Evolutionary conservation across 441 rosid species (phyloP).

Genomic region (Gossypium schwendimanii): DNA sequence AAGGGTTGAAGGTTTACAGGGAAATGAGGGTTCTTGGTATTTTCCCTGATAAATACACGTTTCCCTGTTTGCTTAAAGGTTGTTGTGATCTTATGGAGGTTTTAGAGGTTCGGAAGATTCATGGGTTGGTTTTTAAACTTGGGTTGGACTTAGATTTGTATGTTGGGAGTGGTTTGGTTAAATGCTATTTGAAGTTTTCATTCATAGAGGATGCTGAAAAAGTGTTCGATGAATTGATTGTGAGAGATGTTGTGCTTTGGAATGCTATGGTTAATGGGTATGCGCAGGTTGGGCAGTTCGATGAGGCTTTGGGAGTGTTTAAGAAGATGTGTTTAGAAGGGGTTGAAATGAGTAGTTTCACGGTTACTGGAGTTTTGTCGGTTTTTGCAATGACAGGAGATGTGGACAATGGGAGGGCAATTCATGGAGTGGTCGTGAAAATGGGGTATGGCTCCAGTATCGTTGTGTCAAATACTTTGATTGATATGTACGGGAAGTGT

Average conservation of each 20-base stretch:
- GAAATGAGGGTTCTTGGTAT: constrained; percentile 38
- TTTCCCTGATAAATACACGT: constrained; percentile 50
- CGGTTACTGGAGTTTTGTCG: constrained; percentile 43
- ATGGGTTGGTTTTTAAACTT: constrained; percentile 43
- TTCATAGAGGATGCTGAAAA: constrained; percentile 33
- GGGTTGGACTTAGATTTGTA: constrained; percentile 45
- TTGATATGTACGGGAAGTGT: constrained; percentile 62
- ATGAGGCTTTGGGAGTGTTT: constrained; percentile 33
- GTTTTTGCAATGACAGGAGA: constrained; percentile 31
- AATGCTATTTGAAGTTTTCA: constrained; percentile 35
- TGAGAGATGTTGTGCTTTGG: constrained; percentile 53
- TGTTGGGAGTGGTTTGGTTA: constrained; percentile 47
- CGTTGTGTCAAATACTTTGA: constrained; percentile 40
- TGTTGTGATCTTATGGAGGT: constrained; percentile 34
- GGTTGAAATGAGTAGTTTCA: constrained; percentile 29
- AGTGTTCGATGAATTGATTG: constrained; percentile 48
- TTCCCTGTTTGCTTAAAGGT: constrained; percentile 54
- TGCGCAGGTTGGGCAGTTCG: constrained; percentile 36
- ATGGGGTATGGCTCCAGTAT: constrained; percentile 30
- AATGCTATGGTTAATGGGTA: constrained; percentile 53
- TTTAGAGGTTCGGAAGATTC: constrained; percentile 40
- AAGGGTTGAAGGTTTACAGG: constrained; percentile 34
- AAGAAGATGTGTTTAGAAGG: constrained; percentile 36
- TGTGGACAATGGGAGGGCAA: constrained; percentile 35
- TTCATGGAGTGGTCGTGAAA: constrained; percentile 45